Evolutionary conservation across 2,329 filamentous ascomycete genomes (phyloP).

Genomic region (Gnomoniopsis sp.): DNA sequence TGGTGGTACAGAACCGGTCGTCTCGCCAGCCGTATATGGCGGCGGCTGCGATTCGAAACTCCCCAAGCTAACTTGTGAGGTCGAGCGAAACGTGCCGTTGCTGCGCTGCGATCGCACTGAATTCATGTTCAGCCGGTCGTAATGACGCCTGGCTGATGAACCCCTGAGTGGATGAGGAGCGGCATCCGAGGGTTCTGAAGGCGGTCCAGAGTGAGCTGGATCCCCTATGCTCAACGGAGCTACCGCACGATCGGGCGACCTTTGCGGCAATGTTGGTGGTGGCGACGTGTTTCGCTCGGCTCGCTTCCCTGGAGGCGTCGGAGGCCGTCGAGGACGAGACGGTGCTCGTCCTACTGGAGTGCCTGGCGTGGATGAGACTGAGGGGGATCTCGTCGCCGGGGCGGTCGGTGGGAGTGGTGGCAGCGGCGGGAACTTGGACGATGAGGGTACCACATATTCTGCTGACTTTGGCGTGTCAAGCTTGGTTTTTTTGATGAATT

Average conservation of each 20-base stretch:
- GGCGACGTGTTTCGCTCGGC: neutral
- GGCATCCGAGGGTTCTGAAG: neutral
- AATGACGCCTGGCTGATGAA: neutral
- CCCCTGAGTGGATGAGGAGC: neutral
- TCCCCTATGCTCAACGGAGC: neutral
- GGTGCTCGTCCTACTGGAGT: neutral
- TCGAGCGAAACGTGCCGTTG: neutral
- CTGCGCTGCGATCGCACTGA: neutral
- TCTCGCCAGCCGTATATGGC: slow-evolving; percentile 5
- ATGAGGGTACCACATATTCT: slow-evolving; percentile 8
- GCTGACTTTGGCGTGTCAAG: slow-evolving; percentile 21
- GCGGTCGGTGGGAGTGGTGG: slow-evolving; percentile 22
- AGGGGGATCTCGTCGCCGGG: neutral
- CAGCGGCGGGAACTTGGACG: slow-evolving; percentile 25
- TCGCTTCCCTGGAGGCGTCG: neutral
- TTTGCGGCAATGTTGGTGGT: neutral
- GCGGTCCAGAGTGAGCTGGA: neutral
- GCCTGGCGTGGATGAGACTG: neutral
- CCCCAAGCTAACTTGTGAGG: neutral
- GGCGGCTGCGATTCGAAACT: slow-evolving; percentile 8
- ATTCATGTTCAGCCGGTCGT: neutral
- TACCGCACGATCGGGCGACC: neutral
- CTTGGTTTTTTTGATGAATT: slow-evolving; percentile 32
- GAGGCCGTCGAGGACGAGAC: neutral
- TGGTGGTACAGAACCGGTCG: neutral